Evolutionary conservation across 768 basidiomycete species (phyloP).

Genomic region (Podaxis mareebaensis): DNA sequence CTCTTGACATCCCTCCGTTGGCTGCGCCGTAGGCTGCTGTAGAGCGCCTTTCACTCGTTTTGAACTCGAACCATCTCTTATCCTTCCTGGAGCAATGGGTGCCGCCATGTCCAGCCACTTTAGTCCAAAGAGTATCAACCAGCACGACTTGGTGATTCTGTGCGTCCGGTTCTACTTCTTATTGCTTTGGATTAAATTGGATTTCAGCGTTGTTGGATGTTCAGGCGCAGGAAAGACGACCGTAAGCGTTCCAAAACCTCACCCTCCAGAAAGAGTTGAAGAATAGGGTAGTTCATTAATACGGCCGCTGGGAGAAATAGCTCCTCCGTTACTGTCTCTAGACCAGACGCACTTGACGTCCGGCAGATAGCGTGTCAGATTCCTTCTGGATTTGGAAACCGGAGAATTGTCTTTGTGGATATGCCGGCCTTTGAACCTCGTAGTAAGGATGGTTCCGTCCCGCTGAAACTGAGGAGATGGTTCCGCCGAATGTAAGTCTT

Average conservation of each 20-base stretch:
- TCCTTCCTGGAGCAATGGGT: neutral
- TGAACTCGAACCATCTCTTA: neutral
- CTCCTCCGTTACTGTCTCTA: neutral
- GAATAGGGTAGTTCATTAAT: conserved; percentile 16
- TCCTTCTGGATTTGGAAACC: neutral
- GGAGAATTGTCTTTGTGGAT: conserved; percentile 17
- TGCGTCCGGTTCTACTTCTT: neutral
- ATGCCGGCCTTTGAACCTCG: conserved; percentile 16
- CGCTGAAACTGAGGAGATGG: conserved; percentile 12
- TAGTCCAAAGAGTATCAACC: neutral
- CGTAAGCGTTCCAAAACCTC: neutral
- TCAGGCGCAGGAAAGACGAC: conserved; percentile 12
- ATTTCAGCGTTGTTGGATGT: conserved; percentile 8
- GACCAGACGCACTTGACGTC: conserved; percentile 11
- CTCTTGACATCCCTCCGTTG: too few relatives aligned
- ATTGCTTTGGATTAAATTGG: neutral
- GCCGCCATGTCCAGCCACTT: neutral
- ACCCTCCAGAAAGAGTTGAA: neutral
- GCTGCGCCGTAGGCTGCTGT: too few relatives aligned
- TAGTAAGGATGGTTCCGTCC: conserved; percentile 9
- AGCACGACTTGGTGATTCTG: neutral
- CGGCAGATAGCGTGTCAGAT: conserved; percentile 7
- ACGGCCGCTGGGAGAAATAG: conserved; percentile 1
- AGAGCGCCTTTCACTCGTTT: neutral
- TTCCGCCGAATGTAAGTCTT: conserved; percentile 15